Evolutionary conservation across 345 rosid genomes (phyloP), one percentile per base, ranked within the genome.

Genomic region (Bretschneidera sinensis): DNA sequence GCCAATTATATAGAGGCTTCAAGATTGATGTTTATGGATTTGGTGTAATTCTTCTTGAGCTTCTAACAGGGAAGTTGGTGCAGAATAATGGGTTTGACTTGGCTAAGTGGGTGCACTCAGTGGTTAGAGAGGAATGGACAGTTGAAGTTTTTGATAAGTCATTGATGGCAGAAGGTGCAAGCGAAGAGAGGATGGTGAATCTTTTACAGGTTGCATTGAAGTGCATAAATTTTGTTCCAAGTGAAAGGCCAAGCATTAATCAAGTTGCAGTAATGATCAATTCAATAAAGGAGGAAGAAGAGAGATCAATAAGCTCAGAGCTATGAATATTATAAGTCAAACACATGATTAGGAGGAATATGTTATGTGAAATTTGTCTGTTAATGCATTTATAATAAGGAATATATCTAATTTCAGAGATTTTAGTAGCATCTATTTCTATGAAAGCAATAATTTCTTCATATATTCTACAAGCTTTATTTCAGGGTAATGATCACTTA

Each of bases 41-140:
- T 13, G 86, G 86, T 2, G 76, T 81, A 72, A 67, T 85, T 33
- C 86, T 85, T 49, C 91, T 82, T 2, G 88, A 82, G 82, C 81
- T 85, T 17, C 58, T 85, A 51, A 85, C 87, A 2, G 91, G 86
- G 21, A 80, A 82, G 52, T 31, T 68, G 45, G 84, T 76, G n/a
- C 71, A 78, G 63, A 73, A 66, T 61, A 75, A 61, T 14, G 86
- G 82, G 53, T 54, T 62, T 13, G 78, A 80, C 51, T 63, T 82
- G 77, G 83, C 74, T 13, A 59, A 21, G 17, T 85, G 91, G 91
- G 86, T 82, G 54, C 61, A 75, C 33, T 76, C 81, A 3, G 83
- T 73, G 43, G 77, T 82, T 43, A 68, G 75, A 49, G 88, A 82
- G 64, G 88, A 82, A 64, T 82, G 91, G 91, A 85, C 86, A 0